phyloP scores from a whole-genome alignment of 495 filamentous ascomycete genomes.

The Echria macrotheca region DNA sequence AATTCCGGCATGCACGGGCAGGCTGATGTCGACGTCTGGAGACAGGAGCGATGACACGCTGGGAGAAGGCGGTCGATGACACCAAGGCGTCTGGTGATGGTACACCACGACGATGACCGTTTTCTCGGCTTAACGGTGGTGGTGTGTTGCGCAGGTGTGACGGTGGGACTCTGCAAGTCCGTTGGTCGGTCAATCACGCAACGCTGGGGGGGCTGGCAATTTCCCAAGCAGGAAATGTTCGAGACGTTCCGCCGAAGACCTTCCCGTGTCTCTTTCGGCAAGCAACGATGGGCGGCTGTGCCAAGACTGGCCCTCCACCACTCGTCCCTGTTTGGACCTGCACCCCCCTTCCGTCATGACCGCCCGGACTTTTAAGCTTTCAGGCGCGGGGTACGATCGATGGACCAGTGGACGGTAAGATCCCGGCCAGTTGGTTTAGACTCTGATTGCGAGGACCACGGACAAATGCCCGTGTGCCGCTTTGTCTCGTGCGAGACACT shows the following conservation, averaged over 20 bases:
- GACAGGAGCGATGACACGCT: conserved; percentile 1
- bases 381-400: conserved; percentile 7
- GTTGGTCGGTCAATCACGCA: neutral
- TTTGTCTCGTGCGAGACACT: no score
- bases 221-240: conserved; percentile 26
- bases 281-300: conserved; percentile 9
- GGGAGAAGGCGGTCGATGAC: neutral
- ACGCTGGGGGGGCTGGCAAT: conserved; percentile 3
- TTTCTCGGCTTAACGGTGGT: no score
- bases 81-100: neutral
- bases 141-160: neutral
- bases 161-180: neutral
- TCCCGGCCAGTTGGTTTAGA: conserved; percentile 3
- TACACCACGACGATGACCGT: neutral
- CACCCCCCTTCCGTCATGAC: neutral
- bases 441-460: neutral
- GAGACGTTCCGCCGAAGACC: conserved; percentile 21
- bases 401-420: neutral
- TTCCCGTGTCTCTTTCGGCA: conserved; percentile 3
- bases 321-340: neutral
- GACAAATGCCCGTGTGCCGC: conserved; percentile 2
- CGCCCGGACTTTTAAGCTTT: conserved; percentile 8
- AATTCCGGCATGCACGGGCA: neutral
- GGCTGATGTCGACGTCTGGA: neutral
- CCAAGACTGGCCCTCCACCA: conserved; percentile 5